Evolutionary conservation across 1,139 yeast species (phyloP).

Genomic region (Trichomonascaceae sp.): DNA sequence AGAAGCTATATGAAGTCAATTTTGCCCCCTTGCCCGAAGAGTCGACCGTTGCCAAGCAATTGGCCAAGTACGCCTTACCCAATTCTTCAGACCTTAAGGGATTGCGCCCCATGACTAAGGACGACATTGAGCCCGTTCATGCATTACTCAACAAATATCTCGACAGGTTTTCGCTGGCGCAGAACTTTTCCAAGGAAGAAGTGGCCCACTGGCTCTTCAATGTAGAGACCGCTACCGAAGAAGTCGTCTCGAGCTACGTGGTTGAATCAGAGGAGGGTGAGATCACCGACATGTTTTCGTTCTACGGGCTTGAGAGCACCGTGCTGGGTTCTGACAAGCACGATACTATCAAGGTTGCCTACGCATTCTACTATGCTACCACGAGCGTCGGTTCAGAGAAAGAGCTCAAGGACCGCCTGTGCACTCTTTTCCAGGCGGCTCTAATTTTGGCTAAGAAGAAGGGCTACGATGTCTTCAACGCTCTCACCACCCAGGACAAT

Average conservation of each 20-base stretch:
- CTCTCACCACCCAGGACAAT: constrained; percentile 83
- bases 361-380: constrained; percentile 80
- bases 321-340: constrained; percentile 60
- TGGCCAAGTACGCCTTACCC: constrained; percentile 66
- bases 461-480: constrained; percentile 85
- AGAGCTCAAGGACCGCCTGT: constrained; percentile 44
- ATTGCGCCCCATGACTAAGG: constrained; percentile 45
- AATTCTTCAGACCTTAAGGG: constrained; percentile 41
- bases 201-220: constrained; percentile 66
- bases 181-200: constrained; percentile 57
- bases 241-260: constrained; percentile 65
- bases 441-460: constrained; percentile 53
- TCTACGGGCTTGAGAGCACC: constrained; percentile 77
- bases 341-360: constrained; percentile 69
- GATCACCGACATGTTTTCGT: constrained; percentile 81
- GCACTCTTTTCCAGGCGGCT: constrained; percentile 55
- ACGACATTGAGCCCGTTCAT: constrained; percentile 55
- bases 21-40: constrained; percentile 64
- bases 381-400: constrained; percentile 12
- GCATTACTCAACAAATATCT: constrained; percentile 50
- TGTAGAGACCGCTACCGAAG: constrained; percentile 21
- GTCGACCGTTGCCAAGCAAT: constrained; percentile 69
- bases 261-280: constrained; percentile 44
- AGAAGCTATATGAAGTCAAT: constrained; percentile 78
- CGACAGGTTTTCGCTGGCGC: constrained; percentile 57